These are phyloP conservation scores for Plasmodium vivax DNA, from an alignment of 169 alveolate genomes.

Conservation along the genomic window DNA sequence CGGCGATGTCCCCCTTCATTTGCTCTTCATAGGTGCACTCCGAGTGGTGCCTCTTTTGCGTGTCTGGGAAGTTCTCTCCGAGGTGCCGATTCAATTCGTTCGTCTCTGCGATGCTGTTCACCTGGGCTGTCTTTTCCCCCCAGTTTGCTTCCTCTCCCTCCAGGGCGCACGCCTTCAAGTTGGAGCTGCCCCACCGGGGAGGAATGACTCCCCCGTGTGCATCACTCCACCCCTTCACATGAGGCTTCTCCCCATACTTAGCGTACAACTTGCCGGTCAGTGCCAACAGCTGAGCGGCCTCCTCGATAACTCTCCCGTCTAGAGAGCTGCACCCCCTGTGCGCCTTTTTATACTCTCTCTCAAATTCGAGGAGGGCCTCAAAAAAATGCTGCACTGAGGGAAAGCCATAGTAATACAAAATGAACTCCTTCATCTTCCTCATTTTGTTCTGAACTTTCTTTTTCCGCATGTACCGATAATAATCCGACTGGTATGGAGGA, in stretches of 20 bases:
- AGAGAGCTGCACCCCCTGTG: not conserved
- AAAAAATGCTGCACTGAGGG: conserved; percentile 44
- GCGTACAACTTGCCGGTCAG: not conserved
- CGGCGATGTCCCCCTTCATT: not conserved
- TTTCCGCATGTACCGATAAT: conserved; percentile 51
- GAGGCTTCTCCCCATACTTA: not conserved
- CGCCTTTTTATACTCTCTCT: conserved; percentile 19
- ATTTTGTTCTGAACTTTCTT: conserved; percentile 67
- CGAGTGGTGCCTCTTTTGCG: not conserved
- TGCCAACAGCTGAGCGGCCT: not conserved
- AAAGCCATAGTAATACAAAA: conserved; percentile 54
- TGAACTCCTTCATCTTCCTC: conserved; percentile 65
- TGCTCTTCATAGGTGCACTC: not conserved
- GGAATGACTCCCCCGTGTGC: not conserved
- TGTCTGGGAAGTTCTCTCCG: not conserved
- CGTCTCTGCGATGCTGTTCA: not conserved
- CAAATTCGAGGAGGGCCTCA: conserved; percentile 38
- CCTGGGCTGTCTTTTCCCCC: not conserved
- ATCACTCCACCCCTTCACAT: not conserved
- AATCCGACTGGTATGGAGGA: conserved; percentile 45
- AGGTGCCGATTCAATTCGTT: not conserved
- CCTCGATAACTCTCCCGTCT: not conserved
- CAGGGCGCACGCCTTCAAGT: not conserved
- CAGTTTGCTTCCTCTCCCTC: not conserved
- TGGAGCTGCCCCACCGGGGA: not conserved